A percentile compares a stretch with the other conserved stretches of the same genome.
Evolutionary conservation across 805 yeast species (phyloP).

Genomic region (Wickerhamiella qilinensis): DNA sequence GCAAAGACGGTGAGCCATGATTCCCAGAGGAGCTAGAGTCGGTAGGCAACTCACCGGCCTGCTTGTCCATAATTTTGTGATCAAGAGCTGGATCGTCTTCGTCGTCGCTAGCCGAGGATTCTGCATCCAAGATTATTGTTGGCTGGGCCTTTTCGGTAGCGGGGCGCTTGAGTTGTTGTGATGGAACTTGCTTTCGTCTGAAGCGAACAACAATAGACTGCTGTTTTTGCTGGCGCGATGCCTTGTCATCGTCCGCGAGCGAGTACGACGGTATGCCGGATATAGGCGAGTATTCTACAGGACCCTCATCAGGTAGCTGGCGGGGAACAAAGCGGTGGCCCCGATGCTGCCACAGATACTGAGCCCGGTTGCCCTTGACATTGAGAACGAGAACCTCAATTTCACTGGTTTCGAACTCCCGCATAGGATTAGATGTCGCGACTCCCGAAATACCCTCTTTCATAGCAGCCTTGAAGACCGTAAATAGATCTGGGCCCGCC

Average conservation of each 20-base stretch:
- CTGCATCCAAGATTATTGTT: background rate
- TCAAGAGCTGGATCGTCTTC: background rate
- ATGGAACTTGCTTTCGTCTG: background rate
- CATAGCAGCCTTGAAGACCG: constrained; percentile 54
- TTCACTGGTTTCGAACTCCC: constrained; percentile 15
- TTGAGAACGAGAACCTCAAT: constrained; percentile 10
- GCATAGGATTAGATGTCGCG: constrained; percentile 7
- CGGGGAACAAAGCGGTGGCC: constrained; percentile 9
- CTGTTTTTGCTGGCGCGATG: constrained; percentile 3
- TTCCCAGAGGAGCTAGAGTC: background rate
- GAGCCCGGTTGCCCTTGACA: constrained; percentile 14
- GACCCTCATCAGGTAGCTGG: background rate
- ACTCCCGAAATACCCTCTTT: constrained; percentile 32
- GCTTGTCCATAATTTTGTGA: background rate
- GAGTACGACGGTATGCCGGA: constrained; percentile 6
- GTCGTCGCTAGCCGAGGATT: background rate
- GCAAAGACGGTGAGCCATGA: background rate
- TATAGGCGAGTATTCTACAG: background rate
- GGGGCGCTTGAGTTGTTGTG: background rate
- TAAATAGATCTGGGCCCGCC: constrained; percentile 18
- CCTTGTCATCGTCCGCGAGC: constrained; percentile 2
- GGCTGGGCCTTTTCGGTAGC: background rate
- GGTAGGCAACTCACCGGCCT: background rate
- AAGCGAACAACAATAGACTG: background rate
- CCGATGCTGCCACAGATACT: constrained; percentile 13